Evolutionary conservation across 2,329 filamentous ascomycete species (phyloP).

Genomic region (Claviceps maximensis): DNA sequence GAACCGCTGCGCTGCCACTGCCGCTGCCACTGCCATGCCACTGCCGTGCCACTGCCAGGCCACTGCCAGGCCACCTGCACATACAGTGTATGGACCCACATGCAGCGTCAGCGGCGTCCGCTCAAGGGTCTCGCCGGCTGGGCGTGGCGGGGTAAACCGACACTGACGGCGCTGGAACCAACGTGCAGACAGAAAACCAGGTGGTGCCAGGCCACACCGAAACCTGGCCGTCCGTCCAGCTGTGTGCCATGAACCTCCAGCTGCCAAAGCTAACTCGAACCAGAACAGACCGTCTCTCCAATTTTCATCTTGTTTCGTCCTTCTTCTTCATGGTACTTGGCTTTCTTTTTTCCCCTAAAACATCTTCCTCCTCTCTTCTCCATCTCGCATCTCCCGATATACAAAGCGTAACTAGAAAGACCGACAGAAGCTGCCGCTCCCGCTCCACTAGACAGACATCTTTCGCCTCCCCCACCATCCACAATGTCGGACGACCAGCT

Average conservation of each 20-base stretch:
- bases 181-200: no score
- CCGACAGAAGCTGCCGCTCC: no score
- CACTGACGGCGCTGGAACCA: no score
- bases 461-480: not conserved
- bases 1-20: no score
- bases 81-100: no score
- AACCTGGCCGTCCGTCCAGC: no score
- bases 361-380: no score
- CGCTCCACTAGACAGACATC: not conserved
- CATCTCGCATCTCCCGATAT: not conserved
- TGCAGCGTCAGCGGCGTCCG: not conserved
- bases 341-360: not conserved
- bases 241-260: not conserved
- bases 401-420: not conserved
- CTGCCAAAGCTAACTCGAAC: not conserved
- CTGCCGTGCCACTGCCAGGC: no score
- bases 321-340: not conserved
- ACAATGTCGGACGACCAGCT: constrained; percentile 26
- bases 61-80: no score
- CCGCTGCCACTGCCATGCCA: no score
- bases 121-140: not conserved
- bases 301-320: not conserved
- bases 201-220: not conserved
- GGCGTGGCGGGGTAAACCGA: constrained; percentile 1
- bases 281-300: not conserved